phyloP scores from a whole-genome alignment of 2,329 filamentous ascomycete species.

The Colletotrichum higginsianum region DNA sequence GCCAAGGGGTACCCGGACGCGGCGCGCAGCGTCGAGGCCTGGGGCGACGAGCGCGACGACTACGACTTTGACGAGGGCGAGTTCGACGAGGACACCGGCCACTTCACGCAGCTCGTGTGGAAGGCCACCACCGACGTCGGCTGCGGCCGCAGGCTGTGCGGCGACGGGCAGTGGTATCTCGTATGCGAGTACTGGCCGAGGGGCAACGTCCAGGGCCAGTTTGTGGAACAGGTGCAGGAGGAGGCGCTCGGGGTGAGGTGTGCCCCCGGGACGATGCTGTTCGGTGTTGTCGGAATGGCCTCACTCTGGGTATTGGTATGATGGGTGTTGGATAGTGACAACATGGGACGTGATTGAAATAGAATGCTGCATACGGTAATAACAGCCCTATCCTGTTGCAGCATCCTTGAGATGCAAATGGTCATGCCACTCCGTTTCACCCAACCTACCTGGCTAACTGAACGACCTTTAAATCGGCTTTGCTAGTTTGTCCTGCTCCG shows the following conservation, averaged over 20 bases:
- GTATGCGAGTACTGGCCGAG: constrained; percentile 80
- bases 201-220: constrained; percentile 73
- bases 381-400: too few species aligned
- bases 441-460: not conserved
- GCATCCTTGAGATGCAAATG: not conserved
- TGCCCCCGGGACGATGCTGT: not conserved
- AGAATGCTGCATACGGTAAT: too few species aligned
- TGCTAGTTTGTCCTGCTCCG: not conserved
- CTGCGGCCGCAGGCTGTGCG: constrained; percentile 57
- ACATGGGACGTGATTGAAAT: not conserved
- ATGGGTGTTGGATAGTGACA: not conserved
- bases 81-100: constrained; percentile 74
- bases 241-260: constrained; percentile 3
- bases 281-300: not conserved
- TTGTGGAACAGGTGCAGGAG: constrained; percentile 51
- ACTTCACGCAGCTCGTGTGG: constrained; percentile 84
- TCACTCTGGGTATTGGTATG: not conserved
- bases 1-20: constrained; percentile 76
- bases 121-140: constrained; percentile 72
- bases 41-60: constrained; percentile 72
- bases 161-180: constrained; percentile 70
- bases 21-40: constrained; percentile 72
- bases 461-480: not conserved
- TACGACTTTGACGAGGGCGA: constrained; percentile 73
- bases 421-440: not conserved